These are phyloP conservation scores for Sphagnum magellanicum DNA, from an alignment of 228 moss, liverwort and hornwort genomes.

Conservation along the genomic window DNA sequence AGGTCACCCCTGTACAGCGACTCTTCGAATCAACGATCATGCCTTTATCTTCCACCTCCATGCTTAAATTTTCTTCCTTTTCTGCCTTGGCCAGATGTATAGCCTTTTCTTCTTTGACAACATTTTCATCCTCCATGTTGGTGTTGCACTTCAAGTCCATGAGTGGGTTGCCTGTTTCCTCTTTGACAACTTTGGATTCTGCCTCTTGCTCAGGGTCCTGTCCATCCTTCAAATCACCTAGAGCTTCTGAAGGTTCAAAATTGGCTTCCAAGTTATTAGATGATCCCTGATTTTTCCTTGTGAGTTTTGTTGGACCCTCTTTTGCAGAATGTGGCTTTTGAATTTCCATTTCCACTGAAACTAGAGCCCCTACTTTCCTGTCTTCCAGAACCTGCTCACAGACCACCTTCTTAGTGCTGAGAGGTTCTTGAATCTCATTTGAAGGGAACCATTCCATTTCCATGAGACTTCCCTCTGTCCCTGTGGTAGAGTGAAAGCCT, in stretches of 20 bases:
- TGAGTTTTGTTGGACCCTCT: conserved; percentile 17
- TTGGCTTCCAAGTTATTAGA: conserved; percentile 11
- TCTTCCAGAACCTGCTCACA: conserved; percentile 18
- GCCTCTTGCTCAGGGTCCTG: conserved; percentile 18
- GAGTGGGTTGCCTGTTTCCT: background rate
- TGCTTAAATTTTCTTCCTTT: background rate
- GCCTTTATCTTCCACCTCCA: background rate
- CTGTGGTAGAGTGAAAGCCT: conserved; percentile 13
- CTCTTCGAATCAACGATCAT: background rate
- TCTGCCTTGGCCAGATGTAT: background rate
- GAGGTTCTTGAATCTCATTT: conserved; percentile 6
- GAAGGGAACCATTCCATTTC: conserved; percentile 16
- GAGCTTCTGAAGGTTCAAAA: conserved; percentile 8
- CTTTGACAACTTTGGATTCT: background rate
- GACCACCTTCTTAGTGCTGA: conserved; percentile 11
- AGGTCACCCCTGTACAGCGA: conserved; percentile 10
- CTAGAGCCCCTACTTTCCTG: conserved; percentile 15
- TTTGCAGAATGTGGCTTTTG: conserved; percentile 11
- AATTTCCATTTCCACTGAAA: conserved; percentile 23
- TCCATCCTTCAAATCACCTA: conserved; percentile 29
- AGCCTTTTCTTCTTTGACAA: background rate
- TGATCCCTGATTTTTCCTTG: conserved; percentile 12
- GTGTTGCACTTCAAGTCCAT: background rate
- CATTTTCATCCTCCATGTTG: background rate
- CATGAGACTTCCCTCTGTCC: conserved; percentile 9